phyloP scores from a whole-genome alignment of 306 rosid genomes.

The Casuarina glauca region DNA sequence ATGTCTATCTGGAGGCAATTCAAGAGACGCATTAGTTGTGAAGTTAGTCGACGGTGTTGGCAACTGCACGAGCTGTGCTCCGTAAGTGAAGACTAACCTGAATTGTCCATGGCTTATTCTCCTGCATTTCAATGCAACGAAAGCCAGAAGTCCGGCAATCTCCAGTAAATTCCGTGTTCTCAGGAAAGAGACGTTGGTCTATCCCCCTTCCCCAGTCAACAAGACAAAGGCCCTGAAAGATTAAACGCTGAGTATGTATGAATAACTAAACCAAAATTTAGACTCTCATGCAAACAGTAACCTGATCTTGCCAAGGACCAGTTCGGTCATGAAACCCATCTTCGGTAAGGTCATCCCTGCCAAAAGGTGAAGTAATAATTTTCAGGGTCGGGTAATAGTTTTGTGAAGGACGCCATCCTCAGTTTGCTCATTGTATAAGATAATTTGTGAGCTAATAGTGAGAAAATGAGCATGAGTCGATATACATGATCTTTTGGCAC shows the following conservation, averaged over 20 bases:
- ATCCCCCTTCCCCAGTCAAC: conserved; percentile 99
- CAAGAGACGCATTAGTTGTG: conserved; percentile 13
- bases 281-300: conserved; percentile 28
- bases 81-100: conserved; percentile 56
- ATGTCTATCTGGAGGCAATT: conserved; percentile 67
- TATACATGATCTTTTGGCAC: not conserved
- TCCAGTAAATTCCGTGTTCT: conserved; percentile 57
- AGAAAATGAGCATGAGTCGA: conserved; percentile 16
- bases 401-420: conserved; percentile 1
- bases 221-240: conserved; percentile 87
- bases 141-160: conserved; percentile 92
- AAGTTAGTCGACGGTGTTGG: conserved; percentile 17
- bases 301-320: conserved; percentile 90
- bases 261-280: conserved; percentile 12
- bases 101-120: conserved; percentile 73
- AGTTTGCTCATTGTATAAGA: conserved; percentile 14
- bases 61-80: conserved; percentile 17
- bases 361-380: conserved; percentile 29
- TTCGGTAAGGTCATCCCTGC: conserved; percentile 59
- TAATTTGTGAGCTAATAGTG: not conserved
- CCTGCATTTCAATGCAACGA: conserved; percentile 92
- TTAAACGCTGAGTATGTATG: conserved; percentile 21
- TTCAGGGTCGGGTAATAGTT: conserved; percentile 18
- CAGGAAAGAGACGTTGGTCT: conserved; percentile 79
- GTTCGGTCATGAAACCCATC: conserved; percentile 56